Base-by-base conservation (phyloP, 768 basidiomycete genomes). In the Xerocomellus dryophilus region DNA sequence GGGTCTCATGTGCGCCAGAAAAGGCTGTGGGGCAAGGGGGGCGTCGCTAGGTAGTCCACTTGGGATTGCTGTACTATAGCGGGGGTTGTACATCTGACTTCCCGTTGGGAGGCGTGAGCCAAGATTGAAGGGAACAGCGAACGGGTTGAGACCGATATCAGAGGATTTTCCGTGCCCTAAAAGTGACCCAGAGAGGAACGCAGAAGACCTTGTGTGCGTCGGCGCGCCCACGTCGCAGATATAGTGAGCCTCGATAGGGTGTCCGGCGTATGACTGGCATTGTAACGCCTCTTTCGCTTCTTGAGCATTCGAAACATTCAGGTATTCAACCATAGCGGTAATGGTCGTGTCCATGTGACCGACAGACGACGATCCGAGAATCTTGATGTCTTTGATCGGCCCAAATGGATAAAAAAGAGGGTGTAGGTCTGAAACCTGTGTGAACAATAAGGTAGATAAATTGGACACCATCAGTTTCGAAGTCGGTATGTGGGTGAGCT, bases 381-480 rank as follows among this genome's bases (percentile, higher is more conserved):
- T 76, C 58, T 81, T 79, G 49, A 90, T 76, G 50, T 80, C 80
- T 62, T 83, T 82, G 65, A 88, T 81, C 29, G 76, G 71, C 14
- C 88, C 88, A 62, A 84, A 90, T 21, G 88, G 88, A 67, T 76
- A 81, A 54, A 90, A 78, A 36, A 90, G 74, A n/a, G 88, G 88
- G 47, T 86, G 78, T 58, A 90, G 69, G 63, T 90, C 88, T 47
- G 79, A 76, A 43, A 74, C 69, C 64, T 85, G 80, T 51, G 85
- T 81, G 66, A 90, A 90, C 39, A 90, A 70, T 40, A 87, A 61
- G 27, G 78, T 74, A 40, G 89, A 83, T 59, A 91, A 70, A 54
- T 88, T 85, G 54, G 76, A 78, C 45, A 90, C 82, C 35, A 88
- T 73, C 50, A 90, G 61, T 39, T 76, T 78, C 15, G 74, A 66